Percentiles rank a stretch among this genome's conserved stretches.
These are phyloP conservation scores for Puccinia horiana DNA, from an alignment of 1,284 basidiomycete genomes.

Conservation along the genomic window DNA sequence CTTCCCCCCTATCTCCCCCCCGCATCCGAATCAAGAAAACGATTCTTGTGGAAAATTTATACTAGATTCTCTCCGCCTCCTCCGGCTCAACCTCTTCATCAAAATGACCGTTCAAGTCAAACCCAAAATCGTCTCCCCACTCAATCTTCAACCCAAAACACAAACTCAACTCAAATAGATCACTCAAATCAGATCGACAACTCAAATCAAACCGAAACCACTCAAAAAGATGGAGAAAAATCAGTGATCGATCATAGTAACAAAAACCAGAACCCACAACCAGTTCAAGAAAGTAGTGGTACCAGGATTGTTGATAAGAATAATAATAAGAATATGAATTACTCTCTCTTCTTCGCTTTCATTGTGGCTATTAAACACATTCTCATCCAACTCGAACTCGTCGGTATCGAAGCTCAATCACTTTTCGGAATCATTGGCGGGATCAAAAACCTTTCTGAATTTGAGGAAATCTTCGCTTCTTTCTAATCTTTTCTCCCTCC, in stretches of 20 bases:
- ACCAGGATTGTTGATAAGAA: not conserved
- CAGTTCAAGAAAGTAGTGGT: not conserved
- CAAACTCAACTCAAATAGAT: not conserved
- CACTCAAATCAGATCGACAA: not conserved
- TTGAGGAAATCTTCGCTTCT: slow-evolving; percentile 26
- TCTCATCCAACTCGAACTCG: slow-evolving; percentile 33
- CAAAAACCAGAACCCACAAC: not conserved
- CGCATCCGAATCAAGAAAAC: slow-evolving; percentile 75
- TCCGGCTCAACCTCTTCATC: not conserved
- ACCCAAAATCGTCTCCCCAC: not conserved
- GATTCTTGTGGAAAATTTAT: slow-evolving; percentile 54
- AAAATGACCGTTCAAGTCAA: not conserved
- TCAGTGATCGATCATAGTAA: not conserved
- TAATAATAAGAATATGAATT: not conserved
- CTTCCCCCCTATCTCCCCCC: slow-evolving; percentile 93
- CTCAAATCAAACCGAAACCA: not conserved
- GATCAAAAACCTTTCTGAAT: slow-evolving; percentile 25
- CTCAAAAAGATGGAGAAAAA: not conserved
- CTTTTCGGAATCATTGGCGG: slow-evolving; percentile 48
- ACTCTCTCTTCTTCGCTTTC: slow-evolving; percentile 45
- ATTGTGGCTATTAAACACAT: slow-evolving; percentile 37
- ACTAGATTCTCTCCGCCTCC: not conserved
- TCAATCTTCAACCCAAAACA: not conserved
- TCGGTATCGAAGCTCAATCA: slow-evolving; percentile 26
- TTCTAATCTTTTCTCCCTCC: not conserved